Percentiles rank a stretch among this genome's conserved stretches.
These are phyloP conservation scores for Pulicaria dysenterica DNA, from an alignment of 129 eudicot species.

Conservation along the genomic window DNA sequence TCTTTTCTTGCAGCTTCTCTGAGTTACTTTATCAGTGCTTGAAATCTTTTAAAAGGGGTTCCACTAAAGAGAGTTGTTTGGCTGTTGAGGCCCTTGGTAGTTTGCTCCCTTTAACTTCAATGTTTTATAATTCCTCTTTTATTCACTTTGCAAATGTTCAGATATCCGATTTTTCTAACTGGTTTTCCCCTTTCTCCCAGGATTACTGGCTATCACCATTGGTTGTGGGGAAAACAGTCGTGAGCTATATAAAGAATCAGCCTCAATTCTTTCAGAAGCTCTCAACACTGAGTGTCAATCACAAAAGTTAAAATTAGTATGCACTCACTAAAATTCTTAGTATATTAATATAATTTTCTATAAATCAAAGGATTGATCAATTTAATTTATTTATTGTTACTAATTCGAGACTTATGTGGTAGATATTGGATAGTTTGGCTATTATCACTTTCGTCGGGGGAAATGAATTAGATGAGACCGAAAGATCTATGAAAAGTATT, in stretches of 20 bases:
- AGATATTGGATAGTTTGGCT: conserved; percentile 57
- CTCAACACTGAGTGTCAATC: conserved; percentile 40
- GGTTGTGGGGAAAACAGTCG: conserved; percentile 58
- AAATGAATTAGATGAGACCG: conserved; percentile 45
- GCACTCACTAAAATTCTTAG: conserved; percentile 18
- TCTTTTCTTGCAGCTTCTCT: conserved; percentile 46
- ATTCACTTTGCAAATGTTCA: background rate
- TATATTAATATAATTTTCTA: background rate
- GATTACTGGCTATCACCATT: conserved; percentile 48
- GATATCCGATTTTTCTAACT: background rate
- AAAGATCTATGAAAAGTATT: conserved; percentile 51
- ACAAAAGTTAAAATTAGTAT: conserved; percentile 46
- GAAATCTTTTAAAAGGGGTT: conserved; percentile 48
- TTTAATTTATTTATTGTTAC: background rate
- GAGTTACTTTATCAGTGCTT: conserved; percentile 51
- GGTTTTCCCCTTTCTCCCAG: conserved; percentile 21
- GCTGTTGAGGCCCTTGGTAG: conserved; percentile 56
- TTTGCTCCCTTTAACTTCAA: background rate
- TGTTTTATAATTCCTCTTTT: background rate
- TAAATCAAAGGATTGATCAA: background rate
- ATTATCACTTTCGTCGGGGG: conserved; percentile 57
- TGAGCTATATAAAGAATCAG: conserved; percentile 50
- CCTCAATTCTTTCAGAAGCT: conserved; percentile 53
- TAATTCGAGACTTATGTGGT: conserved; percentile 14
- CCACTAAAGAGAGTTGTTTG: conserved; percentile 49